Evolutionary conservation across 2,329 filamentous ascomycete genomes (phyloP).

Genomic region (Berkeleyomyces rouxiae): DNA sequence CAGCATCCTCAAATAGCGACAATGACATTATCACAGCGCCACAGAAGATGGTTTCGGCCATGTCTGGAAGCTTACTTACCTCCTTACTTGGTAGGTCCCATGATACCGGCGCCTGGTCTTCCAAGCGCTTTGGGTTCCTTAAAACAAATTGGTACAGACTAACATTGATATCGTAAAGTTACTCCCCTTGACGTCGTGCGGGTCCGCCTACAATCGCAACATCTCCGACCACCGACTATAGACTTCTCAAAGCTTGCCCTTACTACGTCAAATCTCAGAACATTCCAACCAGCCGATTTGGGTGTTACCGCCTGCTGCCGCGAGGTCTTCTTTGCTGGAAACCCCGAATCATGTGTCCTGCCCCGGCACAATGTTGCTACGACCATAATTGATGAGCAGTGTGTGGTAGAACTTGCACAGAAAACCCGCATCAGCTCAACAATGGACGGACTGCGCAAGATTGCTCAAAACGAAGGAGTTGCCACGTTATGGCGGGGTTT

Average conservation of each 20-base stretch:
- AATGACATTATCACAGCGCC: slow-evolving; percentile 55
- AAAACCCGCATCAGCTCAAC: slow-evolving; percentile 77
- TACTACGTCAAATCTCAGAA: slow-evolving; percentile 36
- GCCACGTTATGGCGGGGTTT: slow-evolving; percentile 81
- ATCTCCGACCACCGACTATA: slow-evolving; percentile 31
- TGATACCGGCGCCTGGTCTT: neutral
- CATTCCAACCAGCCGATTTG: slow-evolving; percentile 60
- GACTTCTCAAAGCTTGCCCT: slow-evolving; percentile 40
- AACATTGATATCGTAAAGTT: slow-evolving; percentile 34
- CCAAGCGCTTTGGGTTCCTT: neutral
- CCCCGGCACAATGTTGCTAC: slow-evolving; percentile 32
- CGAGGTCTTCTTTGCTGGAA: slow-evolving; percentile 93
- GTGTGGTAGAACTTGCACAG: slow-evolving; percentile 76
- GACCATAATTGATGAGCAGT: slow-evolving; percentile 39
- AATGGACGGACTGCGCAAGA: slow-evolving; percentile 81
- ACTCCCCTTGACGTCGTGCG: slow-evolving; percentile 95
- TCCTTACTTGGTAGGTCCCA: slow-evolving; percentile 59
- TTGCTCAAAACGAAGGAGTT: slow-evolving; percentile 79
- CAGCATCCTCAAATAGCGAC: slow-evolving; percentile 15
- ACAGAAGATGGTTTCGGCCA: slow-evolving; percentile 92
- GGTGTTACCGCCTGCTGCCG: slow-evolving; percentile 90
- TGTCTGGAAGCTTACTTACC: slow-evolving; percentile 77
- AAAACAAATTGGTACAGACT: neutral
- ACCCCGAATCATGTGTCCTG: slow-evolving; percentile 65
- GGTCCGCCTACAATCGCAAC: slow-evolving; percentile 80